Percentiles rank a stretch among this genome's conserved stretches.
phyloP scores from a whole-genome alignment of 2,329 filamentous ascomycete species.

The Fusarium sp. region DNA sequence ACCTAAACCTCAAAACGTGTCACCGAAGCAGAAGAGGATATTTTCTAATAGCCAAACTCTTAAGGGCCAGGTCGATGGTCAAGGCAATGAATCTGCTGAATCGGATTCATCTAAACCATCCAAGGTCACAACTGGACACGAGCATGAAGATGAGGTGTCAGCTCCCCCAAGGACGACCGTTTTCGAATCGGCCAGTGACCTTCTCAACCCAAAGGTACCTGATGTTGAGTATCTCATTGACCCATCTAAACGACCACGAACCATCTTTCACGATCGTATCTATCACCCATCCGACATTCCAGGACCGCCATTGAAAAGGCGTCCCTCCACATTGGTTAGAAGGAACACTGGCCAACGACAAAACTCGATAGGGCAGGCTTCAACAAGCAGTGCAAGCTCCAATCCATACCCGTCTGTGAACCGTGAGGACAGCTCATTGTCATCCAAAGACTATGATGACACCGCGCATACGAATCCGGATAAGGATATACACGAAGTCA shows the following conservation, averaged over 20 bases:
- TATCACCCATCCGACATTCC: constrained; percentile 96
- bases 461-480: constrained; percentile 59
- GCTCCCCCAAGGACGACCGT: constrained; percentile 91
- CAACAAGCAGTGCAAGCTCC: constrained; percentile 47
- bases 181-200: constrained; percentile 92
- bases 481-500: constrained; percentile 51
- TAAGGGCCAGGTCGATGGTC: constrained; percentile 21
- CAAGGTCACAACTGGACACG: constrained; percentile 63
- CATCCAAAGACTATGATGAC: constrained; percentile 64
- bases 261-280: constrained; percentile 96
- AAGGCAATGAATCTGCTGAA: constrained; percentile 9
- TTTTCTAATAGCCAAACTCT: constrained; percentile 83
- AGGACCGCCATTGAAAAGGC: constrained; percentile 74
- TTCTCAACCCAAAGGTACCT: constrained; percentile 90
- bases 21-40: constrained; percentile 73
- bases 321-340: constrained; percentile 52
- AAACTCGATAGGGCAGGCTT: constrained; percentile 40
- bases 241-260: constrained; percentile 81
- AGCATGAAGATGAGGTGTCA: constrained; percentile 61
- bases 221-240: constrained; percentile 84
- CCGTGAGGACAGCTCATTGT: constrained; percentile 58
- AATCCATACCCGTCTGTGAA: constrained; percentile 51
- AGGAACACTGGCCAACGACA: constrained; percentile 47
- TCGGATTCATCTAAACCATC: constrained; percentile 33
- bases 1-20: constrained; percentile 60